Conservation (phyloP, 768 basidiomycete genomes). For the Lyophyllum semitale region DNA sequence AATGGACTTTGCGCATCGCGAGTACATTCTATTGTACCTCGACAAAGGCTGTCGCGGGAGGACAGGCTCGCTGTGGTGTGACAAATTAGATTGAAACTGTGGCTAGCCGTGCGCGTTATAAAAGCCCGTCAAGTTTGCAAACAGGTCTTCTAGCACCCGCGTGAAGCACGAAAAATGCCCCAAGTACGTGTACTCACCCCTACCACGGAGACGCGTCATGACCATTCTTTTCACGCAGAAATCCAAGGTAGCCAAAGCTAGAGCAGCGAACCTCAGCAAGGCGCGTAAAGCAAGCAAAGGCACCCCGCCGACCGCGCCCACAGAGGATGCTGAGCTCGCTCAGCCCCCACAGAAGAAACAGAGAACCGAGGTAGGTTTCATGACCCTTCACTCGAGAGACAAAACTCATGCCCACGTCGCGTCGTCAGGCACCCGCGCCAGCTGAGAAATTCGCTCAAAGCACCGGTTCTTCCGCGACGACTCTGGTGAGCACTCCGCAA, state of each 20-base stretch:
- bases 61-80: no score
- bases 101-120: neutral
- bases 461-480: neutral
- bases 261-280: neutral
- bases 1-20: no score
- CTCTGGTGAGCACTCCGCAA: neutral
- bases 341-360: constrained; percentile 3
- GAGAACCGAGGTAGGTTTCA: neutral
- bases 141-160: neutral
- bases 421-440: neutral
- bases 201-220: neutral
- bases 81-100: neutral
- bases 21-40: no score
- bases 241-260: neutral
- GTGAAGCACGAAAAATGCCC: neutral
- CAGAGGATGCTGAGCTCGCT: neutral
- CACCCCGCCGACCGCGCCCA: neutral
- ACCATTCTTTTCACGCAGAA: neutral
- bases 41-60: no score
- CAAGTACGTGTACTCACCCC: neutral
- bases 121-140: neutral
- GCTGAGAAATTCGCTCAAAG: neutral
- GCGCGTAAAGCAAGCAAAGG: neutral
- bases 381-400: neutral
- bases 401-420: neutral